Base-by-base conservation (phyloP, 306 rosid genomes). In the Casuarina cunninghamiana region DNA sequence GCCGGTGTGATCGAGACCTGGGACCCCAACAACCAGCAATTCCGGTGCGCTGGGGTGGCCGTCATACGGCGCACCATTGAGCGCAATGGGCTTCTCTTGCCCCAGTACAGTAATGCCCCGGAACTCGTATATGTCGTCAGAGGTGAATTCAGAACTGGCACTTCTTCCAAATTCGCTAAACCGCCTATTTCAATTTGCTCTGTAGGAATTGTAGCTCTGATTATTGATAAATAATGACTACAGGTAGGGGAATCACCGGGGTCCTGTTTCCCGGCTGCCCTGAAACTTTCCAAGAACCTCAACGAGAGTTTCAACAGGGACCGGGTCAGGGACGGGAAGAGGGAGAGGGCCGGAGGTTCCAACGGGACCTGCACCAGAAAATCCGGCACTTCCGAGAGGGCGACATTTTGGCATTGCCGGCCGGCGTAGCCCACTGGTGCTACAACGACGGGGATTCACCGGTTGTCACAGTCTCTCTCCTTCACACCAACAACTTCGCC, bases 51-150 rank as follows among this genome's bases (percentile, higher is more conserved):
- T 0, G 88, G 88, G 1, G 87, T 78, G 0, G 89, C 89, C 3
- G 39, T 75, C 6, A 41, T 45, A 4, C 67, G 88, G 16, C 19
- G 19, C 17, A 83, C 83, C 49, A 77, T 88, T 37, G 79, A 88
- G 6, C 86, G 62, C 32, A 78, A 79, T 39, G 86, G 91, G 43
- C 91, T 88, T 42, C 86, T 77, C 77, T 82, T 88, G 77, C 91
- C 89, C 19, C 78, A 84, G 5, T 85, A 83, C 83, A 42, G 63
- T 53, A 83, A 78, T 38, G 74, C 86, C 5, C 89, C 87, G 11
- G 77, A 80, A 12, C 86, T 88, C 70, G 32, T 83, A 50, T 79
- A 78, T 78, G 26, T 88, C 7, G 72, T 53, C 2, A 48, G 67
- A 83, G 90, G 90, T 79, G 37, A 2, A 3, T 21, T 37, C 10